A percentile compares a stretch with the other conserved stretches of the same genome.
Conservation (phyloP, 495 filamentous ascomycete genomes). For the Neurospora sp. region DNA sequence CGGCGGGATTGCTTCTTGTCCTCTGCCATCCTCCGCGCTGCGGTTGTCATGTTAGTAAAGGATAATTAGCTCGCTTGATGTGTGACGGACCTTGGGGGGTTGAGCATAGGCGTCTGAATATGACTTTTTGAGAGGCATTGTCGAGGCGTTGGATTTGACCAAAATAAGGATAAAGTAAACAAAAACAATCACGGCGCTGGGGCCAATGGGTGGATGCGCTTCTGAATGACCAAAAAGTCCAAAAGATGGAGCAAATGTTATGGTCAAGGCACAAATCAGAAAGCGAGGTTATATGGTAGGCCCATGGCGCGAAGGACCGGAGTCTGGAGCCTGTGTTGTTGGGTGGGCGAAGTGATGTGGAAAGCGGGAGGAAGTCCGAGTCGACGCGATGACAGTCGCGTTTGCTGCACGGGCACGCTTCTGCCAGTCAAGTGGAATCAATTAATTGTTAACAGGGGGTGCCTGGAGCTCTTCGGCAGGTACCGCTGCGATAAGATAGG, state of each 20-base stretch:
- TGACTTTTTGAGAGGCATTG: constrained; percentile 42
- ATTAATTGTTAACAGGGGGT: neutral
- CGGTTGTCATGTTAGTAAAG: neutral
- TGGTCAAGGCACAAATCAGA: neutral
- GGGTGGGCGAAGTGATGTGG: neutral
- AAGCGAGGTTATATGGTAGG: neutral
- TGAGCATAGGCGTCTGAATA: constrained; percentile 36
- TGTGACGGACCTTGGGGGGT: constrained; percentile 9
- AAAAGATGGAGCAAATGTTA: neutral
- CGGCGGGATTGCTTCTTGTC: constrained; percentile 36
- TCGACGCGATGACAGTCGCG: neutral
- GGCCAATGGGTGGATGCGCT: neutral
- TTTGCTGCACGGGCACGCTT: neutral
- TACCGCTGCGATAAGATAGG: constrained; percentile 1
- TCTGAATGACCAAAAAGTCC: neutral
- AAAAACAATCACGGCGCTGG: neutral
- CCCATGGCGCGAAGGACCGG: neutral
- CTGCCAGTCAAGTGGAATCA: neutral
- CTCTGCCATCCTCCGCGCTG: constrained; percentile 39
- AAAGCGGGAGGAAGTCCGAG: neutral
- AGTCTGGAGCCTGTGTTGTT: neutral
- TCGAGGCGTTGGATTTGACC: neutral
- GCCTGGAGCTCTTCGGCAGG: neutral
- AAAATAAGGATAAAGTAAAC: constrained; percentile 1
- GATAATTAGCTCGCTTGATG: constrained; percentile 9